Evolutionary conservation across 352 stramenopile genomes (phyloP).

Genomic region (Globisporangium middletonii): DNA sequence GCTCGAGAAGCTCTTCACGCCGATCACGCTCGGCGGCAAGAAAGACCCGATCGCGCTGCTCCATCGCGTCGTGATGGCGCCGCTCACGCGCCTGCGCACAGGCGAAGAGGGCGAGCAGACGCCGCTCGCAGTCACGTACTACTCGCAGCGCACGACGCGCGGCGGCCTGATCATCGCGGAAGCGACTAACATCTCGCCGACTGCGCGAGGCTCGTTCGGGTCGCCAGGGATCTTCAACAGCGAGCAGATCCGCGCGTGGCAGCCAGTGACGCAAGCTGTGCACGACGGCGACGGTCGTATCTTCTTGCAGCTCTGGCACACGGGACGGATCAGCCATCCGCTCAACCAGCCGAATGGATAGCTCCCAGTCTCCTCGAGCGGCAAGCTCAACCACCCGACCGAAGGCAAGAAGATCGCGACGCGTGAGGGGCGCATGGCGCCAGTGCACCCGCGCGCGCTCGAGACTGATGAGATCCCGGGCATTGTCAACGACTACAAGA

Average conservation of each 20-base stretch:
- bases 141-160: conserved; percentile 24
- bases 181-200: conserved; percentile 23
- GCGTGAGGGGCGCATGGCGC: conserved; percentile 15
- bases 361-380: conserved; percentile 27
- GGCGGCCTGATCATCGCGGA: conserved; percentile 36
- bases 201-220: conserved; percentile 13
- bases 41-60: conserved; percentile 20
- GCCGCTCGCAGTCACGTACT: conserved; percentile 24
- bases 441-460: conserved; percentile 41
- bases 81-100: conserved; percentile 22
- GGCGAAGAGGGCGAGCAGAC: conserved; percentile 13
- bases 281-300: conserved; percentile 55
- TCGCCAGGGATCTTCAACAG: conserved; percentile 34
- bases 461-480: conserved; percentile 57
- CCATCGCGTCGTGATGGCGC: conserved; percentile 39
- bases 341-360: conserved; percentile 29
- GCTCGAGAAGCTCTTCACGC: conserved; percentile 22
- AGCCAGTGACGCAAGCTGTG: conserved; percentile 40
- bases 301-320: conserved; percentile 73
- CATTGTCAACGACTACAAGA: conserved; percentile 57
- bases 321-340: conserved; percentile 45
- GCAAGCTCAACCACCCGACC: not conserved
- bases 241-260: conserved; percentile 35
- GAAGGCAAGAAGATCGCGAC: conserved; percentile 16
- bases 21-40: conserved; percentile 20